Percentiles rank a stretch among this genome's conserved stretches.
Evolutionary conservation across 495 filamentous ascomycete species (phyloP).

Genomic region (Penicillium riverlandense): DNA sequence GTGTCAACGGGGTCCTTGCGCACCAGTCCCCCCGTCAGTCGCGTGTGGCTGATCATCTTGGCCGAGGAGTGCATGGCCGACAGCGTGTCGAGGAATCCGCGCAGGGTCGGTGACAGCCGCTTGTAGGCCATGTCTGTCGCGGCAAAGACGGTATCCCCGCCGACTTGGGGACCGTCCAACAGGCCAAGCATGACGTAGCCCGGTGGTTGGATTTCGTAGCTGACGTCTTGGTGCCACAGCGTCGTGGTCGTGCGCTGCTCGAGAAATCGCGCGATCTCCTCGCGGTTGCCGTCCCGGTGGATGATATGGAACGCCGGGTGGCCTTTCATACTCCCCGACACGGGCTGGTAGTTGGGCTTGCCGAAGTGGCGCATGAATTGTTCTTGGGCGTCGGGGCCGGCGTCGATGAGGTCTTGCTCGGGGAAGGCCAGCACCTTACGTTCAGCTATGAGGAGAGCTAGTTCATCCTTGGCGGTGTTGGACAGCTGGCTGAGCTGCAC

Average conservation of each 20-base stretch:
- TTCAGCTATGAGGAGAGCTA: conserved; percentile 66
- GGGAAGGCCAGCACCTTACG: conserved; percentile 77
- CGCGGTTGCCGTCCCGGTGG: conserved; percentile 49
- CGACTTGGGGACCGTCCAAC: conserved; percentile 50
- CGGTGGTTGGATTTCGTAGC: conserved; percentile 52
- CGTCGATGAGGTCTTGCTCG: conserved; percentile 62
- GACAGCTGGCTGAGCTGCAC: conserved; percentile 64
- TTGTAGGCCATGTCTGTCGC: conserved; percentile 73
- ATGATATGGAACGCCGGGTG: conserved; percentile 56
- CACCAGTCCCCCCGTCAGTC: conserved; percentile 53
- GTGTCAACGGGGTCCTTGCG: conserved; percentile 63
- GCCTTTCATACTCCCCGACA: conserved; percentile 44
- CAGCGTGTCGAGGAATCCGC: conserved; percentile 66
- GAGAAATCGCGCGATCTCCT: conserved; percentile 48
- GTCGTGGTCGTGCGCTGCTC: conserved; percentile 48
- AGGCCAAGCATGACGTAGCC: conserved; percentile 53
- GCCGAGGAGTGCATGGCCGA: conserved; percentile 67
- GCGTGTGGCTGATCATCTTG: conserved; percentile 63
- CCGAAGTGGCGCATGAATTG: conserved; percentile 52
- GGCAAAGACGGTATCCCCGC: conserved; percentile 73
- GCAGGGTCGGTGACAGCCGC: conserved; percentile 59
- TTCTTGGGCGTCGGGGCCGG: conserved; percentile 55
- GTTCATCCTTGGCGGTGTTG: conserved; percentile 67
- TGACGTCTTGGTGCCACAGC: conserved; percentile 56
- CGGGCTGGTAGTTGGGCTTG: conserved; percentile 54